A percentile compares a stretch with the other conserved stretches of the same genome.
phyloP scores from a whole-genome alignment of 2,329 filamentous ascomycete genomes.

The Didymella exigua region DNA sequence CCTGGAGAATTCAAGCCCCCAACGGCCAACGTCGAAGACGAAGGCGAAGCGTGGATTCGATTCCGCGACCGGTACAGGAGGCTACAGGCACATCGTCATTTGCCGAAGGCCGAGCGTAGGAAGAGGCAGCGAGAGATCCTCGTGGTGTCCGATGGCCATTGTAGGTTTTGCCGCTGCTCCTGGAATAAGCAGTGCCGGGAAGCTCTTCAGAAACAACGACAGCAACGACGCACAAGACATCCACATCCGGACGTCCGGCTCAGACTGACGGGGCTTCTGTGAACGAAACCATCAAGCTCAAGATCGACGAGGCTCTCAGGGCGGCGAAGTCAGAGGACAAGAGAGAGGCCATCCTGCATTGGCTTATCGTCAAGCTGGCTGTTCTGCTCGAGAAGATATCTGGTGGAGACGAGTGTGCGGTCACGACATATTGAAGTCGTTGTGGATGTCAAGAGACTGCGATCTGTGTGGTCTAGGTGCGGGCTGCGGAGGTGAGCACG shows the following conservation, averaged over 20 bases:
- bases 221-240: not conserved
- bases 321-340: constrained; percentile 7
- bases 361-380: constrained; percentile 14
- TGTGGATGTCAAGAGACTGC: not conserved
- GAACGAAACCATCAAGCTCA: not conserved
- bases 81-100: constrained; percentile 9
- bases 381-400: constrained; percentile 9
- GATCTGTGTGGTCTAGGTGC: not conserved
- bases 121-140: constrained; percentile 2
- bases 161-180: constrained; percentile 11
- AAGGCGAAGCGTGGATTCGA: constrained; percentile 31
- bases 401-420: not conserved
- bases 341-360: constrained; percentile 13
- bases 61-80: constrained; percentile 22
- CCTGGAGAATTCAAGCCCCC: constrained; percentile 30
- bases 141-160: constrained; percentile 10
- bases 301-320: not conserved
- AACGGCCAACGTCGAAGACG: constrained; percentile 8
- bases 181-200: not conserved
- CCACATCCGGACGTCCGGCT: not conserved
- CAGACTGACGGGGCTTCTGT: not conserved
- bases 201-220: constrained; percentile 3
- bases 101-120: constrained; percentile 5
- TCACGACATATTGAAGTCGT: not conserved
- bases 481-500: constrained; percentile 33